A percentile compares a stretch with the other conserved stretches of the same genome.
phyloP scores from a whole-genome alignment of 768 basidiomycete species.

The Amanita pallidorosea region DNA sequence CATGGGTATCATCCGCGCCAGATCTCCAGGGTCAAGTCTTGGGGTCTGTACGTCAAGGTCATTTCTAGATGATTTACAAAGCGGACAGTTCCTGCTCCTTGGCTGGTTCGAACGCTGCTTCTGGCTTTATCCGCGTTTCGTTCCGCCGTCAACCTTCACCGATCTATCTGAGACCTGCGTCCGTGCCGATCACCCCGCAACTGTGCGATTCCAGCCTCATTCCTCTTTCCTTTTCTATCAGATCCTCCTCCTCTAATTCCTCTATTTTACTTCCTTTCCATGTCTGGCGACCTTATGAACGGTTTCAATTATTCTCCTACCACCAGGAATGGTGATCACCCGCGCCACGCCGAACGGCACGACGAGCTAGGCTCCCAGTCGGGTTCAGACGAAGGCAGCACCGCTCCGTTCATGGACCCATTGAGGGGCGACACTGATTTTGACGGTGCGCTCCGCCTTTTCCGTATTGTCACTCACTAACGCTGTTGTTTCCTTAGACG shows the following conservation, averaged over 20 bases:
- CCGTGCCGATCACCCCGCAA: slow-evolving; percentile 29
- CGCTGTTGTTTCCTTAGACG: slow-evolving; percentile 12
- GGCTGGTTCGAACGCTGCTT: slow-evolving; percentile 20
- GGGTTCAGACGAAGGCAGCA: slow-evolving; percentile 46
- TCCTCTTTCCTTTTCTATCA: slow-evolving; percentile 9
- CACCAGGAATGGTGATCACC: slow-evolving; percentile 16
- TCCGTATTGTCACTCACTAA: not conserved
- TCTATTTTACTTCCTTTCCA: slow-evolving; percentile 19
- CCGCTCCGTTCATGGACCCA: slow-evolving; percentile 22
- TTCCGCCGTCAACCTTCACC: slow-evolving; percentile 27
- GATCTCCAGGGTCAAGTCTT: slow-evolving; percentile 34
- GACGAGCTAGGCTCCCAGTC: slow-evolving; percentile 43
- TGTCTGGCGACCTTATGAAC: slow-evolving; percentile 14
- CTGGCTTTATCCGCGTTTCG: slow-evolving; percentile 31
- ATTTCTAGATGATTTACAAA: slow-evolving; percentile 21
- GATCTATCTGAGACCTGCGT: slow-evolving; percentile 32
- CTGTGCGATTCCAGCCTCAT: slow-evolving; percentile 14
- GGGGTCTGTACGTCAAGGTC: slow-evolving; percentile 37
- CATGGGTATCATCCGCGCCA: slow-evolving; percentile 34
- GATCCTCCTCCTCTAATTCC: slow-evolving; percentile 7
- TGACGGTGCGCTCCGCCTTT: slow-evolving; percentile 30
- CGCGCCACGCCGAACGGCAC: slow-evolving; percentile 16
- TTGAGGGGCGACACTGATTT: slow-evolving; percentile 30
- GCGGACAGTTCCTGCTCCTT: slow-evolving; percentile 19
- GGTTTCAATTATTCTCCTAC: slow-evolving; percentile 6